These are phyloP conservation scores for Mesembryanthemum crystallinum DNA, from an alignment of 148 eudicot species.

Conservation along the genomic window DNA sequence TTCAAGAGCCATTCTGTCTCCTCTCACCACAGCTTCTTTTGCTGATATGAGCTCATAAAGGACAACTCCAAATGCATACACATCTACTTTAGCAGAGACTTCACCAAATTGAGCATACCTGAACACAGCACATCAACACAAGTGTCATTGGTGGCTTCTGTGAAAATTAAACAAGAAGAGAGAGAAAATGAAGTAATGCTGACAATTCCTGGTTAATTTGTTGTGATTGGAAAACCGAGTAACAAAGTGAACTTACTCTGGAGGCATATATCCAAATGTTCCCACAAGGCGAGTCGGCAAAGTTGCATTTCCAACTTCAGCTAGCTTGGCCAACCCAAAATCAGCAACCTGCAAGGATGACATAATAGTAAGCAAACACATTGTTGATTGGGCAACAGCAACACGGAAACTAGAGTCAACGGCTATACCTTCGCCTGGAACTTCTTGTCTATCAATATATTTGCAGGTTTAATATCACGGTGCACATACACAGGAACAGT, in stretches of 20 bases:
- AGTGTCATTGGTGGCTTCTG: background rate
- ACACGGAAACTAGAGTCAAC: background rate
- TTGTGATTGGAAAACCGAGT: background rate
- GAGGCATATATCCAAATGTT: conserved; percentile 77
- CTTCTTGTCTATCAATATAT: conserved; percentile 53
- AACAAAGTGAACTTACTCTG: conserved; percentile 50
- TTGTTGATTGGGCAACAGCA: background rate
- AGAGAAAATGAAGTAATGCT: background rate
- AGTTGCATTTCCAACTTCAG: conserved; percentile 48
- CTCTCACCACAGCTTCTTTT: conserved; percentile 63
- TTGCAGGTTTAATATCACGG: conserved; percentile 68
- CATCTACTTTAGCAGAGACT: conserved; percentile 70
- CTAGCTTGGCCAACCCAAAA: conserved; percentile 68
- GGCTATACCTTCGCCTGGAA: conserved; percentile 58
- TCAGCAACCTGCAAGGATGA: conserved; percentile 58
- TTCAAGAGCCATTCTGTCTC: conserved; percentile 33
- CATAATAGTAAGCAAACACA: background rate
- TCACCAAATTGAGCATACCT: conserved; percentile 74
- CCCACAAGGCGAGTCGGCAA: conserved; percentile 58
- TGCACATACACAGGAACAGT: conserved; percentile 65
- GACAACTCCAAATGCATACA: conserved; percentile 82
- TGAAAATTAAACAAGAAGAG: too few species aligned
- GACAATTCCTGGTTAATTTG: background rate
- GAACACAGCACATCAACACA: conserved; percentile 3
- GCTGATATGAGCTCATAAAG: conserved; percentile 77